Base-by-base conservation (phyloP, 2,329 filamentous ascomycete species). In the Aspergillus sp. region DNA sequence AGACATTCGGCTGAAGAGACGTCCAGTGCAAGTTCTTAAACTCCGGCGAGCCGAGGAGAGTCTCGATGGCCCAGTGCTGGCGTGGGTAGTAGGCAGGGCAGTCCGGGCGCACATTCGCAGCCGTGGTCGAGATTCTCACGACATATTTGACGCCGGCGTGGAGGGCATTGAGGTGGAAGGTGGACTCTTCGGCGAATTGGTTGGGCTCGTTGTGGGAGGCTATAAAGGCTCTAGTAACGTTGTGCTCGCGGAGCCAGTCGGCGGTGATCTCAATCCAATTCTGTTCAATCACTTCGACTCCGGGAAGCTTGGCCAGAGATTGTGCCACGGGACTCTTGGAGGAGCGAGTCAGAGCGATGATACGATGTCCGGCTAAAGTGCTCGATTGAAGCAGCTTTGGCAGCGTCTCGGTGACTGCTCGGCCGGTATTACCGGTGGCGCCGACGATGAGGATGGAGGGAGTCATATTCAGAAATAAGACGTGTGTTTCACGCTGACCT, bases 51-150 rank as follows among this genome's bases (percentile, higher is more conserved):
- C 61, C 56, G 2, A 79, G 66, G 34, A 79, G 54, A 4, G 64
- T n/a, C 60, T 79, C 76, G 19, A 79, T 73, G 0, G 77, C 77
- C 76, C 75, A 79, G 47, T 79, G 75, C 1, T 62, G 33, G 7
- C 76, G 68, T 3, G 71, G 50, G 52, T 79, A 79, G 60, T 74
- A 78, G 0, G 67, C 71, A 1, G n/a, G 37, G 42, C 12, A 69
- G 51, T 73, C 69, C 0, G 77, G 74, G 19, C 65, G 66, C 2
- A 78, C 71, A 19, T 75, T 74, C 0, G 68, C 62, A 1, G 70
- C 71, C 0, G 68, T 75, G 0, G 77, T 79, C 0, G 75, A 79
- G 56, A 79, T 75, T 1, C 75, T 71, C 5, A 79, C 76, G 6
- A 79, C 69, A 47, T 79, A 79, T 48, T 76, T 61, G 2, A 79